phyloP scores from a whole-genome alignment of 2,329 filamentous ascomycete species.

The Aspergillus candidus region DNA sequence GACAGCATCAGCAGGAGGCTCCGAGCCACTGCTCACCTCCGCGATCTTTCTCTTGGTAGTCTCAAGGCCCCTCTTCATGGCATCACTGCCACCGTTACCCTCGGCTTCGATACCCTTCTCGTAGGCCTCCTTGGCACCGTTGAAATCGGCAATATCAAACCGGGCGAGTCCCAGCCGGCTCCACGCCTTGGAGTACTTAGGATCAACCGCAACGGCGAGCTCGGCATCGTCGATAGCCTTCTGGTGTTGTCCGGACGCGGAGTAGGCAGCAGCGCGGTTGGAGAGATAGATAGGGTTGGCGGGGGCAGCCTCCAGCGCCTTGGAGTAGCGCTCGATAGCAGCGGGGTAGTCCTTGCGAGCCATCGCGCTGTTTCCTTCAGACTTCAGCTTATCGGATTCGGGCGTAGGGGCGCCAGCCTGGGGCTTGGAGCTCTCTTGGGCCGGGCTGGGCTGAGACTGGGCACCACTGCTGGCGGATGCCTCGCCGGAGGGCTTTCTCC shows the following conservation, averaged over 20 bases:
- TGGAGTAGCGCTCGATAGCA: slow-evolving; percentile 81
- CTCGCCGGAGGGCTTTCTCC: slow-evolving; percentile 53
- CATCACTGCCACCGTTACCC: slow-evolving; percentile 87
- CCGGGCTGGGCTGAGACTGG: slow-evolving; percentile 38
- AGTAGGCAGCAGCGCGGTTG: slow-evolving; percentile 93
- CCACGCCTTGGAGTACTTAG: slow-evolving; percentile 96
- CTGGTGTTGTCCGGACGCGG: slow-evolving; percentile 74
- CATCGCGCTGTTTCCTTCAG: slow-evolving; percentile 90
- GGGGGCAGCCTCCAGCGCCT: slow-evolving; percentile 74
- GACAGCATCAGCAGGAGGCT: slow-evolving; percentile 46
- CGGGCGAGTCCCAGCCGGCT: slow-evolving; percentile 83
- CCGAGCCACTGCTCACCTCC: slow-evolving; percentile 59
- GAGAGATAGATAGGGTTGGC: slow-evolving; percentile 94
- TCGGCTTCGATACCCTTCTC: slow-evolving; percentile 87
- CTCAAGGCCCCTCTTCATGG: slow-evolving; percentile 96
- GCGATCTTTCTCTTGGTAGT: slow-evolving; percentile 84
- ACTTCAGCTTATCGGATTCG: slow-evolving; percentile 83
- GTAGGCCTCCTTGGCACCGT: slow-evolving; percentile 92
- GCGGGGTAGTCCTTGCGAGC: slow-evolving; percentile 78
- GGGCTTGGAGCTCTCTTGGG: slow-evolving; percentile 29
- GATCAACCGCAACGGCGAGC: slow-evolving; percentile 79
- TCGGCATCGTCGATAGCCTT: slow-evolving; percentile 83
- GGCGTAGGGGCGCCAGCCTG: slow-evolving; percentile 43
- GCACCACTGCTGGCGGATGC: slow-evolving; percentile 37
- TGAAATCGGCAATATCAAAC: slow-evolving; percentile 85